These are phyloP conservation scores for Aspergillus texensis DNA, from an alignment of 2,329 filamentous ascomycete species.

Conservation along the genomic window DNA sequence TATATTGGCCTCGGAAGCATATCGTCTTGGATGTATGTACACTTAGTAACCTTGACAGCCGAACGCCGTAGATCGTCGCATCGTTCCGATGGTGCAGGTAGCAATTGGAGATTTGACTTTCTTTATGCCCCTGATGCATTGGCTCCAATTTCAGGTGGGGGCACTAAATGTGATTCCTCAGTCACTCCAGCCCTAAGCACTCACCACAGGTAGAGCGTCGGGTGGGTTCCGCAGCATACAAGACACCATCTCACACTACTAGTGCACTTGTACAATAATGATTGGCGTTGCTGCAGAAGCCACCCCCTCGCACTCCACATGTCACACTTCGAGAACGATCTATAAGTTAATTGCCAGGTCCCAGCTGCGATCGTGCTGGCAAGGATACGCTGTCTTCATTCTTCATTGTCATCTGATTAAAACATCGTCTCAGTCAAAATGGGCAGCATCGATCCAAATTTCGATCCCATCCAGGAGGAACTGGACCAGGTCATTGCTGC, in stretches of 20 bases:
- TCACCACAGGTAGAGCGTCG: not conserved
- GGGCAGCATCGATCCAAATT: not conserved
- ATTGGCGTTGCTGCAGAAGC: not conserved
- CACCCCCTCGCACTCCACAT: not conserved
- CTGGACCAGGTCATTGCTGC: slow-evolving; percentile 13
- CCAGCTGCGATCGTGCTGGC: not conserved
- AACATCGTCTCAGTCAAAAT: not conserved
- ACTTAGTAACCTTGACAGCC: not conserved
- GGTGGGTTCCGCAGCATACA: not conserved
- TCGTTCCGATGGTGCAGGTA: not conserved
- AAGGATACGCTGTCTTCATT: not conserved
- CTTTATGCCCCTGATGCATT: not conserved
- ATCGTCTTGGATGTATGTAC: not conserved
- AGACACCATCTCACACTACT: not conserved
- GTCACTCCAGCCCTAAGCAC: not conserved
- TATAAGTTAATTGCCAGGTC: not conserved
- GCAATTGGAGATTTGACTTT: not conserved
- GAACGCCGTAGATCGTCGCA: not conserved
- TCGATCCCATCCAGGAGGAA: slow-evolving; percentile 8
- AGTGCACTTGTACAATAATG: not conserved
- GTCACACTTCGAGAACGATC: not conserved
- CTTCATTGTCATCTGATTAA: not conserved
- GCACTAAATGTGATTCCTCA: not conserved
- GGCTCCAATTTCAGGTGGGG: not conserved
- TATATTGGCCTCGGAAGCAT: not conserved